Base-by-base conservation (phyloP, 345 rosid genomes). In the Rhodamnia argentea region DNA sequence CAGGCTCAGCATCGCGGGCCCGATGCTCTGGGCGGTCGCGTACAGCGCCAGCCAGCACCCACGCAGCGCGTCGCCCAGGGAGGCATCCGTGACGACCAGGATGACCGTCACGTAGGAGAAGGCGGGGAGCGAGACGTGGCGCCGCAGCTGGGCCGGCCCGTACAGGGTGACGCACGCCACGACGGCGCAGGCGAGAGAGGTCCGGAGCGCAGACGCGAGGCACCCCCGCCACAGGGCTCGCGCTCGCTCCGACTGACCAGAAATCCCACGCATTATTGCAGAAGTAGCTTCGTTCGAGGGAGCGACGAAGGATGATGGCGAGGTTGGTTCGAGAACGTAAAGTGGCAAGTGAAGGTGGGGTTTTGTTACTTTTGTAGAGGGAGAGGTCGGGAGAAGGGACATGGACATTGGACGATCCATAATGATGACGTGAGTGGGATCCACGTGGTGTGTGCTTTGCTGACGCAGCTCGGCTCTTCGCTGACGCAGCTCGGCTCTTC, bases 41-140 rank as follows among this genome's bases (percentile, higher is more conserved):
- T 91, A 95, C 27, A 95, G 89, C 2, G 95, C 93, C 54, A 94
- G 88, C 99, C 98, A 97, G 88, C 97, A 95, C 50, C 92, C 92
- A 51, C 90, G 92, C 64, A 94, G 70, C 10, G 96, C 84, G 88
- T 96, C 98, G 0, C 99, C 99, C 29, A 96, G 82, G 8, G 96
- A 92, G 82, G 98, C 96, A 22, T 97, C 98, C 5, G 95, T 93
- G 81, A 91, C 87, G 47, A 96, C 84, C 42, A 96, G 93, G 58
- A 96, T 90, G 51, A 87, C 93, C 1, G 94, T 88, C 59, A 96
- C 98, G 87, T 95, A 97, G 82, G 98, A 92, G 83, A 96, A 97
- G 29, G 99, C 94, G 0, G 99, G 98, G 85, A 96, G 92, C 47
- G 94, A 90, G 13, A 94, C 90, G 57, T 88, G 90, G 62, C 86